Conservation (phyloP, 768 basidiomycete genomes). For the Cystobasidiopsis lactophilus region DNA sequence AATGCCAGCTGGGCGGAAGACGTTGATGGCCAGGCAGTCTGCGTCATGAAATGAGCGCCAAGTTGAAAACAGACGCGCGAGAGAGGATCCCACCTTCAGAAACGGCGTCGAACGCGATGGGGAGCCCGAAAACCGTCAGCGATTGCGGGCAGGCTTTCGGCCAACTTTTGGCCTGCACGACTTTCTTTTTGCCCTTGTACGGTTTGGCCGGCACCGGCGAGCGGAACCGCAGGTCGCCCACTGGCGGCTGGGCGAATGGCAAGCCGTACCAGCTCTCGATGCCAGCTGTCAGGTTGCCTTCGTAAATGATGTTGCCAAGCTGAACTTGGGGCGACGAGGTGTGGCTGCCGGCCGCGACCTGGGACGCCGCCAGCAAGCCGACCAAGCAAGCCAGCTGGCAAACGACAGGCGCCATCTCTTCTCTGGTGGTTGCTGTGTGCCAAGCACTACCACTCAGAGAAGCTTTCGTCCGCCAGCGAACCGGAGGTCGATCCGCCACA, state of each 20-base stretch:
- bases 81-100: neutral
- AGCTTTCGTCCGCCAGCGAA: too few species aligned
- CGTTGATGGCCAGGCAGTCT: constrained; percentile 33
- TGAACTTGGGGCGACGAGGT: too few species aligned
- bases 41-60: constrained; percentile 25
- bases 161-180: neutral
- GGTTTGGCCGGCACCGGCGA: constrained; percentile 31
- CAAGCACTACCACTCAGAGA: too few species aligned
- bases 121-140: neutral
- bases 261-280: constrained; percentile 39
- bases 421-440: too few species aligned
- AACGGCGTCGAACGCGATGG: neutral
- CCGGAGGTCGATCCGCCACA: too few species aligned
- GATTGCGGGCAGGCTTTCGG: neutral
- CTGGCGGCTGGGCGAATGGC: constrained; percentile 38
- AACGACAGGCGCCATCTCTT: too few species aligned
- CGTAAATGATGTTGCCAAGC: too few species aligned
- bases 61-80: neutral
- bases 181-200: constrained; percentile 1
- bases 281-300: too few species aligned
- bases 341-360: too few species aligned
- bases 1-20: constrained; percentile 28
- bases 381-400: too few species aligned
- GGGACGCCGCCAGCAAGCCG: too few species aligned
- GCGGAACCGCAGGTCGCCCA: constrained; percentile 37